Conservation (phyloP, 495 filamentous ascomycete species). For the Daldinia decipiens region DNA sequence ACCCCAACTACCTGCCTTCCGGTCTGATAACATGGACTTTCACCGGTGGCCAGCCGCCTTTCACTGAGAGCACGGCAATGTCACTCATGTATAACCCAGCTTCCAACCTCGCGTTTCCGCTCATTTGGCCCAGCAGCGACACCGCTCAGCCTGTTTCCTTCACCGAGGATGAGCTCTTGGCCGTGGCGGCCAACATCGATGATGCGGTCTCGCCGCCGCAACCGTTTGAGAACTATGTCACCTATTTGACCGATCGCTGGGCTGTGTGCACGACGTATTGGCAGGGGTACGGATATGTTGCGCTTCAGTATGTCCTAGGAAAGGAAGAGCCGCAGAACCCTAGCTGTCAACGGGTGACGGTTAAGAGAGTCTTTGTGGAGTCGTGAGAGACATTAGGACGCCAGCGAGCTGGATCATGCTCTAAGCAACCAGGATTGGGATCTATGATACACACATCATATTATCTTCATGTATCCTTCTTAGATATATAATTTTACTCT, state of each 20-base stretch:
- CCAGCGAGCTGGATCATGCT: background rate
- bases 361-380: constrained; percentile 31
- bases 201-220: constrained; percentile 31
- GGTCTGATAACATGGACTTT: constrained; percentile 38
- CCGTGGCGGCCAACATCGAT: constrained; percentile 25
- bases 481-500: background rate
- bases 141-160: constrained; percentile 26
- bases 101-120: constrained; percentile 39
- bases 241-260: constrained; percentile 35
- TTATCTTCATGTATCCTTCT: background rate
- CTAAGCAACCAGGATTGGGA: background rate
- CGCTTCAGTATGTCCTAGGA: constrained; percentile 36
- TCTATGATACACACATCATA: background rate
- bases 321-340: constrained; percentile 36
- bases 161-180: constrained; percentile 23
- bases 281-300: constrained; percentile 37
- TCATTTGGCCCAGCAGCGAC: constrained; percentile 25
- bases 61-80: constrained; percentile 33
- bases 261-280: constrained; percentile 37
- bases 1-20: constrained; percentile 19
- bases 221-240: constrained; percentile 30
- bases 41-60: constrained; percentile 23
- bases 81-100: constrained; percentile 35
- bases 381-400: background rate
- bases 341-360: constrained; percentile 33